These are phyloP conservation scores for Penicillium sclerotigenum DNA, from an alignment of 2,329 filamentous ascomycete species.

Conservation along the genomic window DNA sequence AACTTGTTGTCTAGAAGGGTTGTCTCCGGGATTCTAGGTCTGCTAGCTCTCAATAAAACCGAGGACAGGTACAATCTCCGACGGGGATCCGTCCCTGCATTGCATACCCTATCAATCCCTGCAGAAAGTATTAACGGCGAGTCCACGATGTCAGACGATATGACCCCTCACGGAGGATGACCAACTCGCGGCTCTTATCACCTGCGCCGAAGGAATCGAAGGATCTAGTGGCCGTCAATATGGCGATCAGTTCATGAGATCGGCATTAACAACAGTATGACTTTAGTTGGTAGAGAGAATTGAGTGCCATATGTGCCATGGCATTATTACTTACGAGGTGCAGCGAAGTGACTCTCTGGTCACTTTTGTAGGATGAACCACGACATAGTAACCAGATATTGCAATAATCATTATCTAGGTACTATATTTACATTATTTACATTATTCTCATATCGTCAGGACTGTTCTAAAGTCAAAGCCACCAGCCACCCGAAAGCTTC, in stretches of 20 bases:
- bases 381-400: neutral
- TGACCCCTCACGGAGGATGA: slow-evolving; percentile 12
- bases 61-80: slow-evolving; percentile 1
- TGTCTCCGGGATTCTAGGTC: neutral
- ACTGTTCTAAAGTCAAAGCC: neutral
- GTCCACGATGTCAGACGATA: slow-evolving; percentile 5
- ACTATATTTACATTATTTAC: neutral
- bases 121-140: neutral
- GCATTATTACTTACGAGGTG: neutral
- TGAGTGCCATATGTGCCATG: neutral
- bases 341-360: neutral
- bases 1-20: neutral
- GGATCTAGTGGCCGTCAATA: neutral
- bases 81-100: slow-evolving; percentile 7
- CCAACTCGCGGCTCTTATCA: slow-evolving; percentile 2
- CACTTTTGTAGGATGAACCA: neutral
- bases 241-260: slow-evolving; percentile 4
- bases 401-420: neutral
- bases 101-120: neutral
- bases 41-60: neutral
- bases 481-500: slow-evolving; percentile 17
- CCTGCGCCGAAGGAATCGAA: slow-evolving; percentile 1
- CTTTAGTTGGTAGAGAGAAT: neutral
- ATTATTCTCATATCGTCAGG: neutral
- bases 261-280: neutral